Percentiles rank a stretch among this genome's conserved stretches.
Conservation (phyloP, 805 yeast genomes). For the Sporopachydermia quercuum region DNA sequence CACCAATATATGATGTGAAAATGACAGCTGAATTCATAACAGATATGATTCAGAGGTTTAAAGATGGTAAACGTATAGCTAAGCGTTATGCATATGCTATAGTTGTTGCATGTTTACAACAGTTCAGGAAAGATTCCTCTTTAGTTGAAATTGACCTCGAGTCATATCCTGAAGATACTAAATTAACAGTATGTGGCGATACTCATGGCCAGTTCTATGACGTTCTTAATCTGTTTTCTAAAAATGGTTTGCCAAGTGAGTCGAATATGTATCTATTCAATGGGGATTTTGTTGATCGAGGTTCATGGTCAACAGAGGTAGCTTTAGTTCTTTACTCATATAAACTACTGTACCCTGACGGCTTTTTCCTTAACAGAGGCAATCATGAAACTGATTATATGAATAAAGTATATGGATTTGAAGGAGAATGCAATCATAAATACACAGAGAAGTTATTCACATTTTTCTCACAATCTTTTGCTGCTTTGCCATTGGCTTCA, state of each 20-base stretch:
- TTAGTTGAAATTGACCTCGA: conserved; percentile 50
- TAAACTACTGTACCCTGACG: conserved; percentile 61
- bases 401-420: conserved; percentile 94
- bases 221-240: conserved; percentile 61
- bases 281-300: conserved; percentile 97
- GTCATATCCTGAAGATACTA: conserved; percentile 20
- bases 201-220: conserved; percentile 96
- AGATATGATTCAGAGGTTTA: conserved; percentile 55
- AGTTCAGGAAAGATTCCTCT: conserved; percentile 53
- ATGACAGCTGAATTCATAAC: conserved; percentile 40
- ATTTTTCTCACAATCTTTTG: conserved; percentile 76
- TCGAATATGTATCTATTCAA: conserved; percentile 74
- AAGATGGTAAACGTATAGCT: conserved; percentile 60
- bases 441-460: conserved; percentile 68
- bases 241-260: conserved; percentile 54
- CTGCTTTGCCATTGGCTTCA: conserved; percentile 74
- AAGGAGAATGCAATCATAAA: conserved; percentile 88
- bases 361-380: conserved; percentile 74
- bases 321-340: conserved; percentile 66
- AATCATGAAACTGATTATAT: conserved; percentile 94
- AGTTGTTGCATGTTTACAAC: conserved; percentile 49
- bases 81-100: conserved; percentile 74
- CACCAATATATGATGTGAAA: conserved; percentile 20
- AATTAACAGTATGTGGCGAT: conserved; percentile 86
- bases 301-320: conserved; percentile 96